Evolutionary conservation across 176 grass and related monocot genomes (phyloP).

Genomic region (Carex kokanica): DNA sequence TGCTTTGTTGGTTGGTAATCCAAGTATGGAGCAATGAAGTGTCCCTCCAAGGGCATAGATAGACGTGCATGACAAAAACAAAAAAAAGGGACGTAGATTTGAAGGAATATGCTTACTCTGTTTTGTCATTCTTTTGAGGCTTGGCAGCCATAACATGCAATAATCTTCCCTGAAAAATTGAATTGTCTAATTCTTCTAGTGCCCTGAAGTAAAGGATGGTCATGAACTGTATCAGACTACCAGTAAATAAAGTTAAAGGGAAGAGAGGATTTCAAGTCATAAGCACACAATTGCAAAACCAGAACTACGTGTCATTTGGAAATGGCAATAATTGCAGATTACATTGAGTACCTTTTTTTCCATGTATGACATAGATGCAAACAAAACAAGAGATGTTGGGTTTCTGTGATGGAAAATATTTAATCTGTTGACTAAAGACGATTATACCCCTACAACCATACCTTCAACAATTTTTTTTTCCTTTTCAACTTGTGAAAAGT

Average conservation of each 20-base stretch:
- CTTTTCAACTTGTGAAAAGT: not conserved
- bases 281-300: not conserved
- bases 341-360: not conserved
- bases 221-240: not conserved
- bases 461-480: not conserved
- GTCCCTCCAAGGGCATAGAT: constrained; percentile 12
- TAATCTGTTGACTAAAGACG: not conserved
- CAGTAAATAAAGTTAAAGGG: not conserved
- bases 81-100: constrained; percentile 24
- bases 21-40: not conserved
- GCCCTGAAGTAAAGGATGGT: constrained; percentile 44
- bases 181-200: constrained; percentile 91
- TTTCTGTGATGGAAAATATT: not conserved
- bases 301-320: constrained; percentile 1
- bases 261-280: not conserved
- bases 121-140: constrained; percentile 61
- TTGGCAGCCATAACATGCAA: constrained; percentile 82
- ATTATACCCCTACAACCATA: not conserved
- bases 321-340: not conserved
- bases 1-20: not conserved
- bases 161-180: constrained; percentile 86
- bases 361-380: not conserved
- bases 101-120: constrained; percentile 54
- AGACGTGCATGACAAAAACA: constrained; percentile 4
- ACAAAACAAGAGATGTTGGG: not conserved